Base-by-base conservation (phyloP, 2,329 filamentous ascomycete genomes). In the Aspergillus japonicus region DNA sequence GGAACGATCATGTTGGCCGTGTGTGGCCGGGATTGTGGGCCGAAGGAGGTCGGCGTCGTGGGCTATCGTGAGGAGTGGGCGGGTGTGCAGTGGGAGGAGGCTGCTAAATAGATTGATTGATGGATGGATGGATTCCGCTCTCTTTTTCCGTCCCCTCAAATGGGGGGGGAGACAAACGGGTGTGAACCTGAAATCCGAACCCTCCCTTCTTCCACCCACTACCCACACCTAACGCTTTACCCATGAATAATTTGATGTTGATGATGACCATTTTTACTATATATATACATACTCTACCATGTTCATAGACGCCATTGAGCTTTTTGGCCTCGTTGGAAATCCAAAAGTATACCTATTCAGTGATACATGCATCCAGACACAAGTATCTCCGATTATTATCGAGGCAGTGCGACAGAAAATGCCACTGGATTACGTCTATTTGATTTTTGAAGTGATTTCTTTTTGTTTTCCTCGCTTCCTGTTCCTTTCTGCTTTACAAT, bases 41-140 rank as follows among this genome's bases (percentile, higher is more conserved):
- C 84, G 0, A 82, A 86, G 6, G 75, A 77, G 12, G 80, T 83
- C 39, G 89, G 87, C 0, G 83, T 87, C 69, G 85, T 87, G 0
- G 91, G 88, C 1, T 98, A 96, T 77, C 70, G 92, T 19, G 95
- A 98, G 80, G 95, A 99, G 77, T 99, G 95, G 94, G 87, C 85
- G n/a, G 95, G 94, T 6, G 95, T 98, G 64, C 95, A 99, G 77
- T 99, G 94, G 95, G 95, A 99, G 77, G 93, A 97, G 76, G 70
- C 55, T 58, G 50, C 58, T 12, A 63, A 68, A 59, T 65, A 63
- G 50, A 57, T 11, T 7, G 26, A 29, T 29, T 10, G 26, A 29
- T 29, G 7, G 26, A 29, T 1, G 7, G 26, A 29, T 8, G 7
- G 26, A 29, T 29, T 29, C 26, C 26, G 26, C 26, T 29, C 26